Base-by-base conservation (phyloP, 2,329 filamentous ascomycete species). In the Sporothrix variecibatus region DNA sequence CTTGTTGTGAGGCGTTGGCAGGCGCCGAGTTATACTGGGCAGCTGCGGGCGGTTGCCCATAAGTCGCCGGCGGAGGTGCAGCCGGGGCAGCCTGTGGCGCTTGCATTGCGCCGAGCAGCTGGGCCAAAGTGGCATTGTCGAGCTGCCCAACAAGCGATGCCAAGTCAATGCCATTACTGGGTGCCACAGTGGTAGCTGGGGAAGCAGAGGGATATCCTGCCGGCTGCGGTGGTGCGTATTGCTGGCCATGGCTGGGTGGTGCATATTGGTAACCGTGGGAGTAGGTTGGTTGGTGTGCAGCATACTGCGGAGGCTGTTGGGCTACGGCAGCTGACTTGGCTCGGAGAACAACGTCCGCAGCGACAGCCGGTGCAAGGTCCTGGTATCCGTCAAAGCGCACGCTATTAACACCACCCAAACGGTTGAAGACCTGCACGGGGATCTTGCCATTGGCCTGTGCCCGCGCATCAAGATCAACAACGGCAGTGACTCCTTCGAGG, bases 371-470 rank as follows among this genome's bases (percentile, higher is more conserved):
- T 49, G 97, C 92, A 1, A 98, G 87, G 78, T 95, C 91, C 74
- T 92, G 89, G 81, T 98, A 98, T 80, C 97, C 92, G 78, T 97
- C 93, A 80, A 94, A 98, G 60, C 91, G 90, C 75, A 97, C 91
- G 77, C 93, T 94, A 78, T 89, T 89, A 23, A 86, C 85, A n/a
- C 93, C 93, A 11, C 86, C 87, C 56, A 90, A 92, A 34, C 94
- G 91, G 82, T 97, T 93, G 79, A 98, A 98, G 6, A 97, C 89
- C 78, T 95, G 93, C 2, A 98, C 84, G 0, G 93, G 89, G 70
- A 98, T 92, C 80, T 92, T 94, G 76, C 91, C 90, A 1, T 87
- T 87, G 46, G 87, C 85, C 79, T 97, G 92, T 28, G 93, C 89
- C 64, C 87, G 85, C 70, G 90, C 86, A 75, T 93, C 91, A 17